A percentile compares a stretch with the other conserved stretches of the same genome.
These are phyloP conservation scores for Microbotryomycetes sp. DNA, from an alignment of 1,284 basidiomycete genomes.

Conservation along the genomic window DNA sequence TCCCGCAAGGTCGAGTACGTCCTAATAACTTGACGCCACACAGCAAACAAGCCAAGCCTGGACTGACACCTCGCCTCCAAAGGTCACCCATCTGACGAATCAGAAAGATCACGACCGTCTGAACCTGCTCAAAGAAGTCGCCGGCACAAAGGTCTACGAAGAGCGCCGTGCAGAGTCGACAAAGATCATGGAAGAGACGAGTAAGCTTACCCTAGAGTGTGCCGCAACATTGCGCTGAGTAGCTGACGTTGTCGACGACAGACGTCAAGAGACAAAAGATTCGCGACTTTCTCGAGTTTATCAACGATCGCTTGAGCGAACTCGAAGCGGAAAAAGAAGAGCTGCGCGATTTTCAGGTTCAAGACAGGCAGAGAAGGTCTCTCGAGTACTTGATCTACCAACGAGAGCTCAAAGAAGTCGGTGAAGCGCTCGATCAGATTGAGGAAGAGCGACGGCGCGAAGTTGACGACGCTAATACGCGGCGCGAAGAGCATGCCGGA, in stretches of 20 bases:
- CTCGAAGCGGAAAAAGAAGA: constrained; percentile 97
- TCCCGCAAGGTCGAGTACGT: constrained; percentile 88
- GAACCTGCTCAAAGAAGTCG: constrained; percentile 91
- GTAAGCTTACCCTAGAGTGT: constrained; percentile 31
- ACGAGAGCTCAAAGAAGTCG: constrained; percentile 81
- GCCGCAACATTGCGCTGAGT: neutral
- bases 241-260: neutral
- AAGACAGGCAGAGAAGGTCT: constrained; percentile 88
- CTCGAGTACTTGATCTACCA: constrained; percentile 93
- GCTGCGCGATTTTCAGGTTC: constrained; percentile 76
- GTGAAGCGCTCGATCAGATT: constrained; percentile 59
- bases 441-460: constrained; percentile 68
- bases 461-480: constrained; percentile 70
- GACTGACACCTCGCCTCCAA: neutral
- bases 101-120: constrained; percentile 94
- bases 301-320: constrained; percentile 80
- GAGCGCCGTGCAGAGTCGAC: constrained; percentile 84
- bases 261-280: constrained; percentile 88
- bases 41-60: too few relatives aligned
- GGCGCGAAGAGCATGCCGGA: constrained; percentile 70
- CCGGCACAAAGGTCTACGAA: constrained; percentile 97
- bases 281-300: constrained; percentile 78
- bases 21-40: too few relatives aligned
- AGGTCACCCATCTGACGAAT: constrained; percentile 96
- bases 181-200: constrained; percentile 94